Conservation (phyloP, 2,329 filamentous ascomycete genomes). For the Teratosphaeria viscida region DNA sequence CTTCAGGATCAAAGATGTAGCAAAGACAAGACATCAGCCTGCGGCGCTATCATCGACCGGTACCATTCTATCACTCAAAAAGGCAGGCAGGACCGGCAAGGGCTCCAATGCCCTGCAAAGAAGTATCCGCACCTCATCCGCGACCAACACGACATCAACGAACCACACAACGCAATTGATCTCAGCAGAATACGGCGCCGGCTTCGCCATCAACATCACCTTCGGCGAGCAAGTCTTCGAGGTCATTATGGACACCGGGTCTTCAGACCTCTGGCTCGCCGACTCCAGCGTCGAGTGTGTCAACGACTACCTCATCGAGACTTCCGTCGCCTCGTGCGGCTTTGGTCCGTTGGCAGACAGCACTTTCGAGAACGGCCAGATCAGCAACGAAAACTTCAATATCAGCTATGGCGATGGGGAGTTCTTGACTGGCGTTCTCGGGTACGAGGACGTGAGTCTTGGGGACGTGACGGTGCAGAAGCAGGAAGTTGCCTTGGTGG, state of each 20-base stretch:
- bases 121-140: not conserved
- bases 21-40: not conserved
- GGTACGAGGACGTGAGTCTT: slow-evolving; percentile 29
- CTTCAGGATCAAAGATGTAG: not conserved
- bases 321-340: slow-evolving; percentile 10
- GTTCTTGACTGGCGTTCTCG: slow-evolving; percentile 27
- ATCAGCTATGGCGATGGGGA: slow-evolving; percentile 33
- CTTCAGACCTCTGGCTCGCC: slow-evolving; percentile 34
- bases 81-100: not conserved
- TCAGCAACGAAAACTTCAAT: slow-evolving; percentile 28
- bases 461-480: slow-evolving; percentile 31
- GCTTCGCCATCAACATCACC: slow-evolving; percentile 7
- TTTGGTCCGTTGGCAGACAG: slow-evolving; percentile 17
- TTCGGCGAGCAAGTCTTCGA: slow-evolving; percentile 15
- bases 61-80: not conserved
- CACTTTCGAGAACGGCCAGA: slow-evolving; percentile 24
- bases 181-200: not conserved
- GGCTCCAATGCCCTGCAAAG: not conserved
- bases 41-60: not conserved
- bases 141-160: not conserved
- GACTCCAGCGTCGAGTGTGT: slow-evolving; percentile 26
- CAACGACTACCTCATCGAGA: slow-evolving; percentile 9
- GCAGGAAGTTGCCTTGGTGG: slow-evolving; percentile 35
- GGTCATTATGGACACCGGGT: slow-evolving; percentile 34
- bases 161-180: not conserved